These are phyloP conservation scores for Helianthus tuberosus DNA, from an alignment of 129 eudicot genomes.

Conservation along the genomic window DNA sequence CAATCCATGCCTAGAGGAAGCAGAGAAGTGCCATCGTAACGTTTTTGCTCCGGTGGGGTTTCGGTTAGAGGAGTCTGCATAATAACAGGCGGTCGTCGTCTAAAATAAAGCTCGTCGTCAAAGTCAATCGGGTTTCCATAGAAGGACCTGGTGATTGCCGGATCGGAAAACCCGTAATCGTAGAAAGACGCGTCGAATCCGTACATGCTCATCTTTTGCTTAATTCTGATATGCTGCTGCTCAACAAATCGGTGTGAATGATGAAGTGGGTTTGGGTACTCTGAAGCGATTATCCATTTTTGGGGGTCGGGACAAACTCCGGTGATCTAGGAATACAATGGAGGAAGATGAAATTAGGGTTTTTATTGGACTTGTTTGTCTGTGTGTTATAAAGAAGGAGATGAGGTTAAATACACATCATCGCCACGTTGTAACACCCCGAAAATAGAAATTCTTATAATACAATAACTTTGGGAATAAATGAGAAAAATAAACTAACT, in stretches of 20 bases:
- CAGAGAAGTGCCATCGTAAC: slow-evolving; percentile 86
- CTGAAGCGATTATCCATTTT: background rate
- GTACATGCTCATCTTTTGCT: slow-evolving; percentile 47
- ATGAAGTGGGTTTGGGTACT: background rate
- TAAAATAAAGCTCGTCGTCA: slow-evolving; percentile 19
- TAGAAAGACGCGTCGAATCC: slow-evolving; percentile 42
- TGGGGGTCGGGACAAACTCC: no score
- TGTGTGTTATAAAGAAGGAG: no score
- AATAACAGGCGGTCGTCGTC: slow-evolving; percentile 30
- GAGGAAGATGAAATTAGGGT: no score
- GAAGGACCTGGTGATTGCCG: slow-evolving; percentile 40
- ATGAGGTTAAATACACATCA: no score
- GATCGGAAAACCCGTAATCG: slow-evolving; percentile 50
- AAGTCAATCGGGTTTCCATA: slow-evolving; percentile 21
- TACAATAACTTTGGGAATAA: no score
- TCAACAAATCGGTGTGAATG: background rate
- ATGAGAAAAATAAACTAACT: no score
- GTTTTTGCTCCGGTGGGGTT: slow-evolving; percentile 32
- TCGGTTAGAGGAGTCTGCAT: background rate
- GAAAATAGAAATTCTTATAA: no score
- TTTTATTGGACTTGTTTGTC: no score
- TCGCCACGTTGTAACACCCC: no score
- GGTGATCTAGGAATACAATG: no score
- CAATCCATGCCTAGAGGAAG: slow-evolving; percentile 96
- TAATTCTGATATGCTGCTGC: background rate